Base-by-base conservation (phyloP, 306 rosid genomes). In the Cajanus cajan region DNA sequence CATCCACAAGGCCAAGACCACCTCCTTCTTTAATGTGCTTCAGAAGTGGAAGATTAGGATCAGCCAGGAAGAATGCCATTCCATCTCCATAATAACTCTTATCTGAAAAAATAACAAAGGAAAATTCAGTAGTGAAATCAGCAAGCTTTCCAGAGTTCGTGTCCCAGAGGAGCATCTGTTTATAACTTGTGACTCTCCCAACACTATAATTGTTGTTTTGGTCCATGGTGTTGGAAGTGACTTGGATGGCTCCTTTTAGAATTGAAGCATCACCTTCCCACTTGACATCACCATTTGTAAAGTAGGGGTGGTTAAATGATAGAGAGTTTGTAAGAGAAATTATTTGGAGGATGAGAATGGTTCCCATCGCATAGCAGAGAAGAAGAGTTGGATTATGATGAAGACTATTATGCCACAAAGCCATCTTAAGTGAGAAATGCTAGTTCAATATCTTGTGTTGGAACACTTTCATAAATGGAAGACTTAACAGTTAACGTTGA, bases 21-120 rank as follows among this genome's bases (percentile, higher is more conserved):
- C 87, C 82, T 8, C 90, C 87, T 75, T 25, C 18, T 1, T 19
- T 12, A 8, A 58, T 8, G 1, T 22, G 1, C 4, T 66, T 37
- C 6, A 47, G 25, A 65, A 79, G 65, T 7, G 74, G 86, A 13
- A 82, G 84, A 15, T 40, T n/a, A 40, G 81, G 78, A 64, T 78
- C 75, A 0, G 89, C 89, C 2, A 89, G 34, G 76, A 89, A 87
- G 73, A 91, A 91, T 8, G 85, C 70, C 55, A 87, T 45, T 25
- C 90, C 96, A 51, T 89, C 88, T 36, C 73, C 93, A 68, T 74
- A 86, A 0, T 0, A 0, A 0, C 0, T 4, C 7, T 63, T 21
- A 0, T 67, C 25, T 6, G 93, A 73, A 63, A 22, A 78, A 43
- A 90, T 13, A 73, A 64, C 44, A 39, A 89, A 90, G 68, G 88